Evolutionary conservation across 2,329 filamentous ascomycete species (phyloP), one percentile per base, ranked within the genome.

Genomic region (Raffaelea ambrosiae): DNA sequence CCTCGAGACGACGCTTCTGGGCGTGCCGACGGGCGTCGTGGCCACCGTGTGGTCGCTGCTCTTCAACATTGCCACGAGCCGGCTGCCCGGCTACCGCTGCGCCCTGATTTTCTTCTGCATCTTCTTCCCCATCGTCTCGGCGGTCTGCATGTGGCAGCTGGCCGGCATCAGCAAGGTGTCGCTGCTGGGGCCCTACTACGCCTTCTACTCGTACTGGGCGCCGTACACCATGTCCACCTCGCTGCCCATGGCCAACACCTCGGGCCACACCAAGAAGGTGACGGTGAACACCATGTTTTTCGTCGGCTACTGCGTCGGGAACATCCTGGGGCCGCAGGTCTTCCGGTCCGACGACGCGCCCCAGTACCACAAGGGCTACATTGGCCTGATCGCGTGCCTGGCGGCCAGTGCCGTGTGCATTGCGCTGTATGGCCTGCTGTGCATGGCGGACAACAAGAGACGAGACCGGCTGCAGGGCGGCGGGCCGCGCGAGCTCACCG

Each of bases 241-340:
- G 1, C 64, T 75, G 46, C 68, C 69, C 44, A 73, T 70, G 16
- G 47, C 49, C 35, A 51, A 51, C 26, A n/a, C 40, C 19, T 40
- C 46, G 5, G 49, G 49, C 11, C 52, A 51, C 20, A 46, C 49
- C 23, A 53, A 53, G 23, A 50, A 50, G 23, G 18, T 46, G 36
- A 49, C 43, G 10, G 41, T 46, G 35, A 46, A 51, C 35, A 42
- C 45, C 45, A 51, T 47, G 22, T 40, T 41, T 26, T 44, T 43
- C 18, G 21, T 45, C 14, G 21, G 39, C 29, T 44, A 41, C 31
- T 81, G 76, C 3, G 66, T 68, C 4, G 74, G 73, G 16, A 79
- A 76, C 57, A 73, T 78, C 48, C 77, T 79, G 51, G 74, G 75
- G 0, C 75, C 75, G 1, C 71, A 77, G 57, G 77, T 74, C 3